Base-by-base conservation (phyloP, 805 yeast species). In the Tetrapisispora nanseiensis region DNA sequence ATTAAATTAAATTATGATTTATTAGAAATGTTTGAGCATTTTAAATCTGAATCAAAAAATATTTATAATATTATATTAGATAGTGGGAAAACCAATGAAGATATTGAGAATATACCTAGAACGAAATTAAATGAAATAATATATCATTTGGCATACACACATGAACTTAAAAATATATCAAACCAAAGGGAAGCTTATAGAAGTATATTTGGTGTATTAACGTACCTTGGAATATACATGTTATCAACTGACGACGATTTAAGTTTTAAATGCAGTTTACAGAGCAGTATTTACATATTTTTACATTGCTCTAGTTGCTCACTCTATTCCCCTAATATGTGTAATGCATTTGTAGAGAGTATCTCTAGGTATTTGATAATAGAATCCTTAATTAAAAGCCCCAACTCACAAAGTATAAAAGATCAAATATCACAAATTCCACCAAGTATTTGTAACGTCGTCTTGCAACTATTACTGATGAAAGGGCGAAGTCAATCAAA, bases 1-100 rank as follows among this genome's bases (percentile, higher is more conserved):
- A 52, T 67, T 21, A 74, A 89, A 7, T 75, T 73, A 60, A 95
- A 85, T 56, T 55, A 86, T 37, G 75, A 80, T 36, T 62, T 78
- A 8, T 61, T 59, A 10, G 53, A 55, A 1, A 56, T 59, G 13
- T 70, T 80, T 39, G 45, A 50, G 2, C 48, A 62, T 6, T 57
- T 50, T 55, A 54, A 68, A 9, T 51, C 55, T 2, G 67, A 68
- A 28, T 58, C 79, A 1, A 59, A 57, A 34, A 49, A 52, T 1
- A 53, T 81, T 2, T 75, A 82, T 42, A 49, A 51, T 8, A 47
- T 55, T 3, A 20, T 55, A 15, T 51, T 51, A 6, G 19, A 26
- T 4, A 21, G 37, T 2, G 16, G 13, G 10, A 8, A 3, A 16
- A 4, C 36, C 20, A 18, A 22, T 4, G 15, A 11, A 4, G 12